Base-by-base conservation (phyloP, 495 filamentous ascomycete genomes). In the Beverwykella pulmonaria region DNA sequence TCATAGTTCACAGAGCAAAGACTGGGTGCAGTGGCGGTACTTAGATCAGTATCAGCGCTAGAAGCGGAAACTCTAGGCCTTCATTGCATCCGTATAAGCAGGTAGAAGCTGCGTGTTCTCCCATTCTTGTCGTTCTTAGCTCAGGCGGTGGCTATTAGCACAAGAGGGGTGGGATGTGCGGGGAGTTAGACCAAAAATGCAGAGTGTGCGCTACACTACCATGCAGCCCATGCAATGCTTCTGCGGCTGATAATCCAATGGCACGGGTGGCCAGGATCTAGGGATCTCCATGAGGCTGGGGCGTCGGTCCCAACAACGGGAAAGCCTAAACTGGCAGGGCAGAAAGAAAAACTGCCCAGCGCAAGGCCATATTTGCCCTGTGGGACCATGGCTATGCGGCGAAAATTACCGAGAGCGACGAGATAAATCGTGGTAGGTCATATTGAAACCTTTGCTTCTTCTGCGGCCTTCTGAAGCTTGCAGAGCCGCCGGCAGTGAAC, bases 161-260 rank as follows among this genome's bases (percentile, higher is more conserved):
- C 39, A n/a, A 44, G 8, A 44, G 6, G 39, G 6, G 39, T 10
- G 39, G 39, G 8, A n/a, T 44, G 39, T n/a, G 17, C 41, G 12
- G 10, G 15, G 44, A 53, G 20, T 17, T 36, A 4, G 47, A 8
- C 26, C 54, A 36, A n/a, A 47, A 41, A 54, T 12, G 53, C 47
- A 65, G n/a, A 29, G 26, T 39, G 8, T 54, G 52, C 44, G 53
- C 39, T 26, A 52, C 46, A n/a, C 23, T 36, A 47, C 25, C 34
- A 52, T 48, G 58, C 57, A 48, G 29, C 0, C 39, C 36, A 32
- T 27, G 17, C 3, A 59, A 46, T 19, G 22, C 2, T 44, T 1
- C 14, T 57, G 59, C 25, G 53, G 65, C 59, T 68, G 58, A 53
- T 50, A 41, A 20, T 59, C 65, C 59, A 63, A 54, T 23, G 53